Evolutionary conservation across 345 rosid genomes (phyloP).

Genomic region (Eucalyptus tenuipes): DNA sequence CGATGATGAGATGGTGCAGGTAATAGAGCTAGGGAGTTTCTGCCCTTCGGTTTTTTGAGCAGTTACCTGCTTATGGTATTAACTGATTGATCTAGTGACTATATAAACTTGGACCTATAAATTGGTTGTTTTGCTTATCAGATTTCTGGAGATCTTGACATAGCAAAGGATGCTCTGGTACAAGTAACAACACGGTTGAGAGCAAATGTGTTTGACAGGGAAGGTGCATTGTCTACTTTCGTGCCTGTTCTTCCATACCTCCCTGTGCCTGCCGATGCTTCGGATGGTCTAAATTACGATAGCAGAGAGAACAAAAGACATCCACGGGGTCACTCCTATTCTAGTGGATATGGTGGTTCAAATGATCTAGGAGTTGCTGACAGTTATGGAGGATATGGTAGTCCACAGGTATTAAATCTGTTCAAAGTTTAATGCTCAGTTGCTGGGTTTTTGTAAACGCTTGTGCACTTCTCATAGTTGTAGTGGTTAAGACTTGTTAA

Average conservation of each 20-base stretch:
- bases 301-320: conserved; percentile 73
- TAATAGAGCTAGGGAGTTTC: conserved; percentile 3
- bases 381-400: conserved; percentile 65
- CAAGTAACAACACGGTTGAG: conserved; percentile 74
- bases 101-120: background rate
- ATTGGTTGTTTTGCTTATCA: conserved; percentile 5
- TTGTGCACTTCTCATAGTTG: background rate
- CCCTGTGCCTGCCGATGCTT: conserved; percentile 59
- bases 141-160: conserved; percentile 93
- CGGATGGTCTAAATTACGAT: conserved; percentile 40
- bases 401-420: conserved; percentile 38
- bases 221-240: conserved; percentile 64
- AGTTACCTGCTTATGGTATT: background rate
- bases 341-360: conserved; percentile 58
- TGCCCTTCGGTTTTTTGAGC: background rate
- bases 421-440: background rate
- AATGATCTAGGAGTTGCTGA: conserved; percentile 48
- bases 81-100: background rate
- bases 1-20: conserved; percentile 99
- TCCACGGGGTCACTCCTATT: conserved; percentile 60
- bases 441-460: background rate
- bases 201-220: conserved; percentile 83
- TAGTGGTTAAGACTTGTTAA: background rate
- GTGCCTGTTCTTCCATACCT: conserved; percentile 87
- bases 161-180: conserved; percentile 90